Percentiles rank a stretch among this genome's conserved stretches.
Evolutionary conservation across 2,329 filamentous ascomycete species (phyloP).

Genomic region (Colletotrichum musae): DNA sequence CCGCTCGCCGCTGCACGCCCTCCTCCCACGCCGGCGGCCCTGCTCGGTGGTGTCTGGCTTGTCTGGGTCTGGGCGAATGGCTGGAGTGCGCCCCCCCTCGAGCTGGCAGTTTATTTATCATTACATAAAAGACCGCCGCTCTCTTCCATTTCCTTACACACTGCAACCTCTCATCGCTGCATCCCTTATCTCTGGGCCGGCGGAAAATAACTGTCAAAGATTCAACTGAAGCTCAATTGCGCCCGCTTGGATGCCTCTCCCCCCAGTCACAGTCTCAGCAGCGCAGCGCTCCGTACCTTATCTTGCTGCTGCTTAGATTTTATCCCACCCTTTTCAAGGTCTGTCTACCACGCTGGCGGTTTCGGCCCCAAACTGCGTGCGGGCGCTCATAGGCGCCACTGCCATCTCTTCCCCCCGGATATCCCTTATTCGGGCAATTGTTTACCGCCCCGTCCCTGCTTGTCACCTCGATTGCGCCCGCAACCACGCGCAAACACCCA

Average conservation of each 20-base stretch:
- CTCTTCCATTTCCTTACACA: constrained; percentile 44
- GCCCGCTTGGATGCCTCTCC: constrained; percentile 42
- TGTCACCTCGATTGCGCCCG: constrained; percentile 51
- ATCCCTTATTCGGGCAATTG: constrained; percentile 43
- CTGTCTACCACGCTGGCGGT: constrained; percentile 53
- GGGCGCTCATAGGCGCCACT: constrained; percentile 47
- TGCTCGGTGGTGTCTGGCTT: constrained; percentile 32
- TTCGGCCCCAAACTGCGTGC: constrained; percentile 42
- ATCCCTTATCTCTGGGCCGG: constrained; percentile 44
- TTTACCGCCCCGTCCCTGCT: constrained; percentile 47
- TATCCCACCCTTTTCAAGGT: constrained; percentile 47
- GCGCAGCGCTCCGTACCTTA: constrained; percentile 41
- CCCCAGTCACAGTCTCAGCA: constrained; percentile 42
- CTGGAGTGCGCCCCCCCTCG: constrained; percentile 36
- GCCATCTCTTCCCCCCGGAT: constrained; percentile 43
- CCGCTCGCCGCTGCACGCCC: constrained; percentile 27
- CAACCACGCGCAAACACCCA: constrained; percentile 53
- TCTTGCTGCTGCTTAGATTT: constrained; percentile 43
- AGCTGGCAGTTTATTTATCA: constrained; percentile 42
- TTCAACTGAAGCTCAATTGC: constrained; percentile 42
- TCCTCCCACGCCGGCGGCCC: constrained; percentile 39
- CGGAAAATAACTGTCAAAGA: constrained; percentile 41
- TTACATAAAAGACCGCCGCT: constrained; percentile 44
- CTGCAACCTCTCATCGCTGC: constrained; percentile 44
- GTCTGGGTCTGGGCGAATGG: constrained; percentile 40